phyloP scores from a whole-genome alignment of 2,329 filamentous ascomycete species.

The Amylocarpus encephaloides region DNA sequence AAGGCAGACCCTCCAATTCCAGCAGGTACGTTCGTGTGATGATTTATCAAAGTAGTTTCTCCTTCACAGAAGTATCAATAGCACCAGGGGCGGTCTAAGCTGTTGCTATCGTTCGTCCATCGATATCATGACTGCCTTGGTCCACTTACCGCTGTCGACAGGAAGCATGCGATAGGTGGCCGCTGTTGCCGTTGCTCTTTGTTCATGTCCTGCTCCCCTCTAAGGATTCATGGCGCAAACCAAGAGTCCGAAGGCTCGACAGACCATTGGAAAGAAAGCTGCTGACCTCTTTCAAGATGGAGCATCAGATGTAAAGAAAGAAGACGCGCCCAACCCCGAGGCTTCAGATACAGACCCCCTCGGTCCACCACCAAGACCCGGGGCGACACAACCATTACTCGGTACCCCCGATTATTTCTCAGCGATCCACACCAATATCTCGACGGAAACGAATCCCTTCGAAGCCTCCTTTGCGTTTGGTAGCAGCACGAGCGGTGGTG shows the following conservation, averaged over 20 bases:
- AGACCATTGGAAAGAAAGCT: not conserved
- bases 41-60: not conserved
- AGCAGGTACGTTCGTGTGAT: constrained; percentile 18
- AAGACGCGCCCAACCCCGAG: constrained; percentile 41
- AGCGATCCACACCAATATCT: constrained; percentile 49
- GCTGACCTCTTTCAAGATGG: not conserved
- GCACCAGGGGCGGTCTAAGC: not conserved
- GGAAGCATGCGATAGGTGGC: no score
- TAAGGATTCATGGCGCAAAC: not conserved
- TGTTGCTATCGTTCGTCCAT: not conserved
- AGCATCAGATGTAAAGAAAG: constrained; percentile 40
- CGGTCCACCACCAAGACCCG: constrained; percentile 62
- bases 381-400: constrained; percentile 37
- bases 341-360: constrained; percentile 56
- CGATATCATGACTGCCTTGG: no score
- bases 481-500: constrained; percentile 28
- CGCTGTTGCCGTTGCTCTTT: not conserved
- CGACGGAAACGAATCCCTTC: constrained; percentile 90
- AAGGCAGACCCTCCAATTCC: constrained; percentile 16
- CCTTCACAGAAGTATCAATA: not conserved
- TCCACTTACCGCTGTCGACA: no score
- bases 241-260: not conserved
- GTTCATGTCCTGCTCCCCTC: not conserved
- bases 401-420: constrained; percentile 67
- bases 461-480: constrained; percentile 81